Conservation (phyloP, 371 early-diverging fungal species). For the Actinomortierella wolfii region DNA sequence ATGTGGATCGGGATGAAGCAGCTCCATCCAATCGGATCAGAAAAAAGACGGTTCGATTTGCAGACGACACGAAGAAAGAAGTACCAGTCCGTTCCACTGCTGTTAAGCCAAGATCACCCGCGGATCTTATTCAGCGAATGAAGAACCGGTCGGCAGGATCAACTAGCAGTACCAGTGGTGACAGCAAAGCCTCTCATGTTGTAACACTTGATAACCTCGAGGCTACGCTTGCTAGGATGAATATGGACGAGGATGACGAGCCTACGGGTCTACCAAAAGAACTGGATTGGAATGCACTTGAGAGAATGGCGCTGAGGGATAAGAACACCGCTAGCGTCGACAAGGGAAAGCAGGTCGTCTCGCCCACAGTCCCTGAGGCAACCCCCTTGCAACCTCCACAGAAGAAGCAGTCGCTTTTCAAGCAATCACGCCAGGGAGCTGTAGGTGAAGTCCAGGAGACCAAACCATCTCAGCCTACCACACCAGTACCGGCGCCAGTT, state of each 20-base stretch:
- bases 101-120: constrained; percentile 30
- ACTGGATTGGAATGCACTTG: no score
- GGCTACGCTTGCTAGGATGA: constrained; percentile 16
- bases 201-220: constrained; percentile 33
- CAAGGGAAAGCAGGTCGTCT: not conserved
- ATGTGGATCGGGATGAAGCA: constrained; percentile 15
- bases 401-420: constrained; percentile 31
- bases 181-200: constrained; percentile 13
- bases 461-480: not conserved
- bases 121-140: constrained; percentile 32
- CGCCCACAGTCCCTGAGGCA: not conserved
- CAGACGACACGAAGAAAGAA: constrained; percentile 6
- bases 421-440: constrained; percentile 10
- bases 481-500: constrained; percentile 1
- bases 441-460: constrained; percentile 1
- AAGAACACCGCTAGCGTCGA: not conserved
- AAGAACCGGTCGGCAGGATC: constrained; percentile 12
- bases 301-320: constrained; percentile 1
- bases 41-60: constrained; percentile 31
- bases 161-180: constrained; percentile 2
- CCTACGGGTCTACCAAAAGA: no score
- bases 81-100: not conserved
- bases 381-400: no score
- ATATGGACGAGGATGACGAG: no score
- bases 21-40: not conserved